phyloP scores from a whole-genome alignment of 1,139 yeast genomes.

The Saccharomyces hybrid region DNA sequence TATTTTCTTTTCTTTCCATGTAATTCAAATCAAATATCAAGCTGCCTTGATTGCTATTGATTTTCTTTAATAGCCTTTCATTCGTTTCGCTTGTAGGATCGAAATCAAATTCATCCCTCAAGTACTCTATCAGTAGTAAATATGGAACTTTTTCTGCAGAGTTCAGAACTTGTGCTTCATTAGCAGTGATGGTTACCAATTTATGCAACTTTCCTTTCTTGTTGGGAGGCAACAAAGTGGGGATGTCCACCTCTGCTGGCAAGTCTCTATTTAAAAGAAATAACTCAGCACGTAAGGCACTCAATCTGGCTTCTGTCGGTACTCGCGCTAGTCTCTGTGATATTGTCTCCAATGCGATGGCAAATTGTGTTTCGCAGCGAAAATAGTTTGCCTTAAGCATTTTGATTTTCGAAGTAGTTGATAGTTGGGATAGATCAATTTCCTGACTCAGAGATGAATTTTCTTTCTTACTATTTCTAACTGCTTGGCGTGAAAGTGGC shows the following conservation, averaged over 20 bases:
- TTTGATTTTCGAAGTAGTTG: slow-evolving; percentile 46
- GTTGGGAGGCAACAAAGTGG: slow-evolving; percentile 68
- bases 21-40: slow-evolving; percentile 47
- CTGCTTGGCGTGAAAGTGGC: slow-evolving; percentile 5
- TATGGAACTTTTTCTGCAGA: slow-evolving; percentile 97
- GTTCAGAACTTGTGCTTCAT: slow-evolving; percentile 88
- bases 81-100: slow-evolving; percentile 63
- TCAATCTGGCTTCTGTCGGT: slow-evolving; percentile 84
- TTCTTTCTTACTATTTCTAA: background rate
- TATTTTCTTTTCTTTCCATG: slow-evolving; percentile 16
- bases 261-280: slow-evolving; percentile 74
- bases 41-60: slow-evolving; percentile 36
- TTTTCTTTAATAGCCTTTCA: slow-evolving; percentile 38
- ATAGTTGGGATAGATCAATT: slow-evolving; percentile 29
- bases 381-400: slow-evolving; percentile 68
- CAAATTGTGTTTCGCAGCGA: slow-evolving; percentile 83
- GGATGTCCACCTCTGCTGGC: slow-evolving; percentile 92
- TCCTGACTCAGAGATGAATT: slow-evolving; percentile 9
- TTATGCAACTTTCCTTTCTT: slow-evolving; percentile 52
- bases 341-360: slow-evolving; percentile 79
- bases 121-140: slow-evolving; percentile 67
- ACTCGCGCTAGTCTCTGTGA: slow-evolving; percentile 77
- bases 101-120: slow-evolving; percentile 81
- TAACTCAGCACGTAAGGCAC: slow-evolving; percentile 81
- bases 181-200: slow-evolving; percentile 74